These are phyloP conservation scores for Fusarium lateritium DNA, from an alignment of 2,329 filamentous ascomycete species.

Conservation along the genomic window DNA sequence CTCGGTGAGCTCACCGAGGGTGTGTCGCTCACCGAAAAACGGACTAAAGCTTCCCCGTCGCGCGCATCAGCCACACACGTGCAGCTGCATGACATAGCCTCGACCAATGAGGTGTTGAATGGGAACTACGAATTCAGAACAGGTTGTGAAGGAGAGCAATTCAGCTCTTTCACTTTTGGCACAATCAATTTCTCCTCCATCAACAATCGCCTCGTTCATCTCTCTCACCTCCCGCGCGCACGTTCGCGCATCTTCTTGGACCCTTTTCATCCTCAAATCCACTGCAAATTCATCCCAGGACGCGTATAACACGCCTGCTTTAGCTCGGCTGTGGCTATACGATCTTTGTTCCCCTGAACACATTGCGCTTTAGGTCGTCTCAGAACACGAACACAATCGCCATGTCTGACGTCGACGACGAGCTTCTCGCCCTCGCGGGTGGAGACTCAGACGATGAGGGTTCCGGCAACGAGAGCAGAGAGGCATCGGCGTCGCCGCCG, in stretches of 20 bases:
- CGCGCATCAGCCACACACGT: constrained; percentile 43
- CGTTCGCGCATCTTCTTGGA: constrained; percentile 18
- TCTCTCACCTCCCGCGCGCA: constrained; percentile 16
- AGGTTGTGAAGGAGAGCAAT: constrained; percentile 38
- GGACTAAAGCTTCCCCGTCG: constrained; percentile 49
- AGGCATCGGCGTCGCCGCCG: constrained; percentile 68
- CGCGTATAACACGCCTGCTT: constrained; percentile 36
- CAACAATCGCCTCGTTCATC: constrained; percentile 29
- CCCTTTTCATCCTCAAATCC: constrained; percentile 7
- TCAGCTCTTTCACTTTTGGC: constrained; percentile 33
- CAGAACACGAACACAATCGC: constrained; percentile 44
- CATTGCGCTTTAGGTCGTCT: constrained; percentile 17
- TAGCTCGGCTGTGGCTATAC: constrained; percentile 1
- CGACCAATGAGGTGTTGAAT: constrained; percentile 44
- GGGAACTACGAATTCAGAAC: constrained; percentile 46
- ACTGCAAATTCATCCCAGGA: constrained; percentile 8
- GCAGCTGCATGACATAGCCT: constrained; percentile 46
- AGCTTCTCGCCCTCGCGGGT: constrained; percentile 92
- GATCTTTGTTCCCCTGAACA: constrained; percentile 27
- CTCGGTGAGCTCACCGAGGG: constrained; percentile 37
- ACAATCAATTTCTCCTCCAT: constrained; percentile 31
- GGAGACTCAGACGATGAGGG: constrained; percentile 77
- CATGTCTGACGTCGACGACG: constrained; percentile 94
- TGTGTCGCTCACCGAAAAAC: constrained; percentile 28
- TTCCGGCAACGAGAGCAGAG: constrained; percentile 67